Base-by-base conservation (phyloP, 176 grass and related monocot genomes). In the Pontederia crassipes region DNA sequence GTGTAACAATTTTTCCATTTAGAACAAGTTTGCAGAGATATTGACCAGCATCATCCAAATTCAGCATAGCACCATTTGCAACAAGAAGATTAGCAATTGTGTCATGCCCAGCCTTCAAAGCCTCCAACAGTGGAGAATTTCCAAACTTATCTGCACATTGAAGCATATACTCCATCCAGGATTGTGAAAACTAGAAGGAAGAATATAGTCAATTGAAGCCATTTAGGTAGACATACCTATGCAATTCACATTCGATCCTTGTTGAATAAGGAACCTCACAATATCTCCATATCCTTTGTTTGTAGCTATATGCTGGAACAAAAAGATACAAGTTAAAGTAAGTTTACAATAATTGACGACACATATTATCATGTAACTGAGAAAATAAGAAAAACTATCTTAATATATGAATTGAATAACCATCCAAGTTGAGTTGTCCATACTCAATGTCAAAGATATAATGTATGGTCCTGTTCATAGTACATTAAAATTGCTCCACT, bases 281-380 rank as follows among this genome's bases (percentile, higher is more conserved):
- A 87, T 82, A 27, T 90, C 80, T 70, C 90, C 86, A 12, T 82
- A 82, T 64, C 91, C 91, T 85, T 85, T 80, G n/a, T 72, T 72
- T 18, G 91, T 54, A 2, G 83, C 91, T n/a, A 96, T 70, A 75
- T 96, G 91, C 91, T 96, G 65, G 77, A 12, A 11, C 8, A 59
- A 13, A 72, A 59, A 45, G 20, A 46, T 40, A 24, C 0, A 58
- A 20, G 48, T 8, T 9, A 17, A 58, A 58, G 8, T 32, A n/a
- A n/a, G 14, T 54, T 28, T 40, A 40, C 2, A 40, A 40, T 40
- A 40, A 40, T 40, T 40, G 6, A 40, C 6, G 0, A 4, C 4
- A 4, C 32, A 40, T 40, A 40, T 40, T 40, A 40, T 40, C 32
- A 40, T 40, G 11, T 52, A 35, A 52, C 2, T 28, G 17, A 29